phyloP scores from a whole-genome alignment of 345 rosid genomes.

The Brassica juncea region DNA sequence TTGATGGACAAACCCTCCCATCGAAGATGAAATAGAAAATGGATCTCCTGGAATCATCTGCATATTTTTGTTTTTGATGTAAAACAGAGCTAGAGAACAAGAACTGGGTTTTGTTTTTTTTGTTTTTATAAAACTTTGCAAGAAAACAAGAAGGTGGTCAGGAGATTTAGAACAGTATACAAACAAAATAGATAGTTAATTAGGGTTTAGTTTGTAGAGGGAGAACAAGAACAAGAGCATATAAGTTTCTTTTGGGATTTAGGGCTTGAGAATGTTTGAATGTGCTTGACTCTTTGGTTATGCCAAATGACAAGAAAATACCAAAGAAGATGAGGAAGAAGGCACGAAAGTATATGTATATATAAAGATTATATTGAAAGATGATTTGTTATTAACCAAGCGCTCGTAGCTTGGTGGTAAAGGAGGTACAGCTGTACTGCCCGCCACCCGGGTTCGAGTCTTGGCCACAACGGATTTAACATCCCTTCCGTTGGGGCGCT shows the following conservation, averaged over 20 bases:
- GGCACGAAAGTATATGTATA: constrained; percentile 35
- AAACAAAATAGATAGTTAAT: constrained; percentile 47
- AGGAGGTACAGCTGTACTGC: too few species aligned
- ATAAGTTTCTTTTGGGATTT: constrained; percentile 47
- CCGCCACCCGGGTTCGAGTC: too few species aligned
- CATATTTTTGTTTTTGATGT: constrained; percentile 29
- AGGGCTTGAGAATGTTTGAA: constrained; percentile 51
- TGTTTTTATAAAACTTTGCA: constrained; percentile 38
- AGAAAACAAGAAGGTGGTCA: constrained; percentile 44
- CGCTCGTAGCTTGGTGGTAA: too few species aligned
- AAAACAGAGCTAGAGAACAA: constrained; percentile 41
- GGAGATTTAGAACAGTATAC: constrained; percentile 44
- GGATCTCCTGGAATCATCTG: constrained; percentile 76
- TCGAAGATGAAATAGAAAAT: constrained; percentile 55
- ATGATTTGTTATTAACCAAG: constrained; percentile 5
- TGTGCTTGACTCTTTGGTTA: constrained; percentile 51
- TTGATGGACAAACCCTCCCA: constrained; percentile 54
- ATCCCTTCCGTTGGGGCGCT: too few species aligned
- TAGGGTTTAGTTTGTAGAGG: constrained; percentile 42
- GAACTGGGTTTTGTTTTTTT: constrained; percentile 35
- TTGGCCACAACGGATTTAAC: too few species aligned
- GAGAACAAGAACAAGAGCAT: constrained; percentile 43
- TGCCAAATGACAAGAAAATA: constrained; percentile 71
- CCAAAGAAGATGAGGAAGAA: constrained; percentile 47
- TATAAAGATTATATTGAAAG: constrained; percentile 32